Base-by-base conservation (phyloP, 441 rosid genomes). In the Arabidopsis hybrid region DNA sequence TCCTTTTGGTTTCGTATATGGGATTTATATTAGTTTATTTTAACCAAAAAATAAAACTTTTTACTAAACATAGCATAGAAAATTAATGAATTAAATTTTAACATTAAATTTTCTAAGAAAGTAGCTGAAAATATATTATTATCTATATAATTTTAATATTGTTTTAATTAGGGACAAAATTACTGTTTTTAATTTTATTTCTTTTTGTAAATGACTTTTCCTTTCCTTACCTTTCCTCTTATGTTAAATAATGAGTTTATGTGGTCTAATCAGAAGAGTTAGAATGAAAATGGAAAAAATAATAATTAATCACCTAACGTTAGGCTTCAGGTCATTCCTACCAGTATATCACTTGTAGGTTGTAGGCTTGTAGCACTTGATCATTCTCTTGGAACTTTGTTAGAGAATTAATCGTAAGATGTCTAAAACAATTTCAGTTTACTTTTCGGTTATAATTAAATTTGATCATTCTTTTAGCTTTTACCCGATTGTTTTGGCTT, bases 321-420 rank as follows among this genome's bases (percentile, higher is more conserved):
- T 36, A 17, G 63, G 29, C 14, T 58, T 36, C 5, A 17, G 63
- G 63, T 59, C 46, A 17, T 59, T 36, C 36, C 45, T 36, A 35
- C 21, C 18, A 35, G 35, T 8, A 35, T 57, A 35, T 57, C 61
- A 34, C 60, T 57, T 8, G 17, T 45, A n/a, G 3, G 29, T 57
- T 8, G 17, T 45, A n/a, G 3, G n/a, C n/a, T n/a, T n/a, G n/a
- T n/a, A n/a, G n/a, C 17, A 45, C 17, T 45, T n/a, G 26, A 57
- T 8, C 17, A 9, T 36, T n/a, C 32, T 10, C 2, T 35, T 9
- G 7, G 50, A 60, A 39, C 32, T 18, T 17, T 3, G 1, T 58
- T 3, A 35, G 29, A 58, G n/a, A 58, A 14, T n/a, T 45, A 45
- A 8, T 49, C 53, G 12, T 49, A n/a, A 13, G 53, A 49, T 49